Percentiles rank a stretch among this genome's conserved stretches.
phyloP scores from a whole-genome alignment of 192 early-diverging fungal species.

The Coemansia sp. region DNA sequence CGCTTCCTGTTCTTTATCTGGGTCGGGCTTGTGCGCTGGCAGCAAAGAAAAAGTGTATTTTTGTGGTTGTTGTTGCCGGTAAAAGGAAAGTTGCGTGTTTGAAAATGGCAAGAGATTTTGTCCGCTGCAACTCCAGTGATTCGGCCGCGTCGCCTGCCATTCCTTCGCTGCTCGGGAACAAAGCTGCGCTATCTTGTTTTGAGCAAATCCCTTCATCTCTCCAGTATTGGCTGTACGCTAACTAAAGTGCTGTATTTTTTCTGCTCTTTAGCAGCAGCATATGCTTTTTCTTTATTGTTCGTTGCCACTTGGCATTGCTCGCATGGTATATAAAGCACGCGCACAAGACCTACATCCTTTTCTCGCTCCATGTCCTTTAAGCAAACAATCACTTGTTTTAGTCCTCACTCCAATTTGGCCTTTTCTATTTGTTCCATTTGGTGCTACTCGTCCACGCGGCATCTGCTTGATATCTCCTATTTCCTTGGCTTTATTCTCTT shows the following conservation, averaged over 20 bases:
- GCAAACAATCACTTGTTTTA: not conserved
- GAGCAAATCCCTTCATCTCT: not conserved
- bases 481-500: too few species aligned
- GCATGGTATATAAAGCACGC: not conserved
- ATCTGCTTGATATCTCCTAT: not conserved
- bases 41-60: not conserved
- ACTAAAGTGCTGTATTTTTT: not conserved
- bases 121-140: not conserved
- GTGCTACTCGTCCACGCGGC: not conserved
- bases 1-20: constrained; percentile 3
- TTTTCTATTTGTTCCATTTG: constrained; percentile 1
- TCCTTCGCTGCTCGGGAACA: not conserved
- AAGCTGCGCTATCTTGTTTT: too few species aligned
- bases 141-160: not conserved
- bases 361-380: not conserved
- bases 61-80: not conserved
- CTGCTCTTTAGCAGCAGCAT: not conserved
- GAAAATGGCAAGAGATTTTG: not conserved
- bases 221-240: not conserved
- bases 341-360: not conserved
- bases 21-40: not conserved
- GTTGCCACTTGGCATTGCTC: not conserved
- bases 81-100: not conserved
- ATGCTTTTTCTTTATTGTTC: not conserved
- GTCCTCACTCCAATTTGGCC: not conserved